Evolutionary conservation across 345 rosid species (phyloP), one percentile per base, ranked within the genome.

Genomic region (Mangifera indica): DNA sequence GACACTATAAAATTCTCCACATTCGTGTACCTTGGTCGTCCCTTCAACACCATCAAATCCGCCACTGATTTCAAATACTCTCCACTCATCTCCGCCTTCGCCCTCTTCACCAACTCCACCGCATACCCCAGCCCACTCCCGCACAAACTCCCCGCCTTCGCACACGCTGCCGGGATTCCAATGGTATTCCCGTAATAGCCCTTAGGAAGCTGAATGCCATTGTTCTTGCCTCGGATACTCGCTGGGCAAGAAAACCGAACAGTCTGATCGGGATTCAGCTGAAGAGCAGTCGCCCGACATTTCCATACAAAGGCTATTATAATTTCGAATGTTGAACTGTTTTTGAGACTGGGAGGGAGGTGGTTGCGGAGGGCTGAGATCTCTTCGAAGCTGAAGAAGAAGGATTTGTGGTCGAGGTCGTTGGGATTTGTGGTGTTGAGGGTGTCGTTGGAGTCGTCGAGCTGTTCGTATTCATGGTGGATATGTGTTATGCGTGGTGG

Each of bases 301-400:
- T 42, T 70, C 81, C 84, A 81, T n/a, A 78, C 1, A 51, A 29
- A 72, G 2, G 81, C 84, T 3, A 73, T 44, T 21, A 78, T 5
- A 4, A 81, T 5, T 2, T 81, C 84, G 3, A 72, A 81, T 1
- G 18, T 68, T 9, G 81, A 56, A 64, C 77, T 68, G 1, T 34
- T 56, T 15, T 13, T 18, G 13, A 57, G 73, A 22, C 56, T 64
- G 13, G 22, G 42, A 0, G 81, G 79, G 1, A 69, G 21, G 3
- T 49, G 10, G 10, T 56, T 26, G 20, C 79, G 61, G 0, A 74
- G 42, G 3, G 57, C n/a, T n/a, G 25, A 21, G 7, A 78, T 7
- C 42, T 78, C 75, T 10, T 15, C 1, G 0, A 59, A 53, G 45
- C 81, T 72, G 45, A 78, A 74, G 40, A 66, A 72, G 68, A 71